These are phyloP conservation scores for Pseudotsuga menziesii DNA, from an alignment of 75 land plant species.

Conservation along the genomic window DNA sequence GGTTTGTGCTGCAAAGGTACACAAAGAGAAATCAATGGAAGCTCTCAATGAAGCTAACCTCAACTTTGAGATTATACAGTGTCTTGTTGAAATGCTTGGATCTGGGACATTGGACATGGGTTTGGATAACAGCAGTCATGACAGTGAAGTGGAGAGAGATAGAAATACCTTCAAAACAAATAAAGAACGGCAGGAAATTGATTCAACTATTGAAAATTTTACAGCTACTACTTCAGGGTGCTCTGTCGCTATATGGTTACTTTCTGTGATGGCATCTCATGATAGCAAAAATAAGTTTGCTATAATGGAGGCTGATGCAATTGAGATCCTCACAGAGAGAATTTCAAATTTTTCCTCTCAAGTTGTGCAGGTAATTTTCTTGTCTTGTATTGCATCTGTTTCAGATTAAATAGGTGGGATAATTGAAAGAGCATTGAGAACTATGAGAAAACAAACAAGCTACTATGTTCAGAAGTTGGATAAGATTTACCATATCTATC, in stretches of 20 bases:
- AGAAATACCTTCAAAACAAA: slow-evolving; percentile 36
- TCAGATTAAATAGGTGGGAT: too few relatives aligned
- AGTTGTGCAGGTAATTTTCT: slow-evolving; percentile 48
- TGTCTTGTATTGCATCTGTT: background rate
- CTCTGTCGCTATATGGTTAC: slow-evolving; percentile 78
- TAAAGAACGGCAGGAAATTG: slow-evolving; percentile 25
- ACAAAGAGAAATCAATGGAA: slow-evolving; percentile 63
- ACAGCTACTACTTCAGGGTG: slow-evolving; percentile 58
- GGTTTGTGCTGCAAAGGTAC: slow-evolving; percentile 85
- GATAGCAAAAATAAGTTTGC: slow-evolving; percentile 55
- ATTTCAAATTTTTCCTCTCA: slow-evolving; percentile 50
- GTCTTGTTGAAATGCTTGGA: slow-evolving; percentile 78
- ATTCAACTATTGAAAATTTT: slow-evolving; percentile 27
- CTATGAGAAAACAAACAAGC: background rate
- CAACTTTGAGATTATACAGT: slow-evolving; percentile 53
- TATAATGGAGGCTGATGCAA: slow-evolving; percentile 88
- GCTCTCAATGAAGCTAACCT: slow-evolving; percentile 56
- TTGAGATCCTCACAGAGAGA: slow-evolving; percentile 82
- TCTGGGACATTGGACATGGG: slow-evolving; percentile 11
- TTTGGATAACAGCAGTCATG: slow-evolving; percentile 13
- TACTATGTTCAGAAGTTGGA: background rate
- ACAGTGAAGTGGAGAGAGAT: slow-evolving; percentile 17
- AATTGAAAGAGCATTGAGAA: background rate
- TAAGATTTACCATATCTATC: background rate
- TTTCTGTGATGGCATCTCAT: slow-evolving; percentile 72